These are phyloP conservation scores for Carallia pectinifolia DNA, from an alignment of 345 rosid genomes.

Conservation along the genomic window DNA sequence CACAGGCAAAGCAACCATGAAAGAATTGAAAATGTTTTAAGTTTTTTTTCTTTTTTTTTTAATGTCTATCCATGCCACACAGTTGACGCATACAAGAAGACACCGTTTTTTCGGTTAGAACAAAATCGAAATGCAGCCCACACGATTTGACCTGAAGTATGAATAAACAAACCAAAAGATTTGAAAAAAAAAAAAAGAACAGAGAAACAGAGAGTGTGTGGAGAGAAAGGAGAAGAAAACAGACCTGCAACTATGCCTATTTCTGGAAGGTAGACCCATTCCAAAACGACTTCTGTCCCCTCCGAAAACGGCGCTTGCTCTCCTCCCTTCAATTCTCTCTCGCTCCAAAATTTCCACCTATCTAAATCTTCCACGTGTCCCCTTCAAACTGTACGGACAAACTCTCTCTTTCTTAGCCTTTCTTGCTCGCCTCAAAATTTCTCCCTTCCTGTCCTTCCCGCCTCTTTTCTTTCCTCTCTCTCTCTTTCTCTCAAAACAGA, in stretches of 20 bases:
- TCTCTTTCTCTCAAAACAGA: background rate
- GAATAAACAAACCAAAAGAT: too few species aligned
- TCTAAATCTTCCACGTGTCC: background rate
- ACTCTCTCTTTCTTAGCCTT: too few species aligned
- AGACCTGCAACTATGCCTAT: background rate
- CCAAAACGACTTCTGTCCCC: background rate
- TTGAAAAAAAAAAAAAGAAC: too few species aligned
- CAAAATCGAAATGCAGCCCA: too few species aligned
- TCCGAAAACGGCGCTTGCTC: slow-evolving; percentile 7
- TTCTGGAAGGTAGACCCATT: background rate
- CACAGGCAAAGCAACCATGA: too few species aligned
- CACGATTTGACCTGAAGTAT: too few species aligned
- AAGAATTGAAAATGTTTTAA: too few species aligned
- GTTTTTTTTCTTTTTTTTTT: too few species aligned
- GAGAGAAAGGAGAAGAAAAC: background rate
- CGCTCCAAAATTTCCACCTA: background rate
- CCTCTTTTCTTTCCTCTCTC: background rate
- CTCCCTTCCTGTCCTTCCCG: background rate
- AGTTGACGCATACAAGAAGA: too few species aligned
- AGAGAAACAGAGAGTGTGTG: too few species aligned
- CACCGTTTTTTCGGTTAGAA: too few species aligned
- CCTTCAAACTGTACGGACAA: background rate
- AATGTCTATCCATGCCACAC: too few species aligned
- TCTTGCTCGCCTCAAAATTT: background rate
- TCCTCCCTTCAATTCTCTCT: background rate